These are phyloP conservation scores for Bipolaris gigantea DNA, from an alignment of 2,329 filamentous ascomycete genomes.

Conservation along the genomic window DNA sequence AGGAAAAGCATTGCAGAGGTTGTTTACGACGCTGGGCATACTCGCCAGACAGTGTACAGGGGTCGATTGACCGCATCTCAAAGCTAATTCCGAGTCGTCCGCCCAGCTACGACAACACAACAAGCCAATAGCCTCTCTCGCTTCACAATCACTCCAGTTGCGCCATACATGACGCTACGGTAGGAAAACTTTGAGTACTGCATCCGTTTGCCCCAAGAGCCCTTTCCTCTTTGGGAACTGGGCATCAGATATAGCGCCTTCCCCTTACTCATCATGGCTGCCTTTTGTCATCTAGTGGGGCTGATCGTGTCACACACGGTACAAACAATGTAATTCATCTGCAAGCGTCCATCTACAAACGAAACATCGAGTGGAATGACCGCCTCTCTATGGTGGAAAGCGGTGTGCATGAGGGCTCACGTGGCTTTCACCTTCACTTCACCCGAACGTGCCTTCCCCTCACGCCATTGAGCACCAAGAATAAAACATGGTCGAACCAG, in stretches of 20 bases:
- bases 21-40: conserved; percentile 49
- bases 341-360: background rate
- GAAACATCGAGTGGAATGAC: background rate
- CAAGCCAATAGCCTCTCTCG: background rate
- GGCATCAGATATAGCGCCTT: background rate
- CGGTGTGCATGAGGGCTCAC: conserved; percentile 7
- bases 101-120: background rate
- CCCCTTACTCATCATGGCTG: conserved; percentile 2
- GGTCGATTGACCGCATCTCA: conserved; percentile 26
- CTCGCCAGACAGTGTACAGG: conserved; percentile 34
- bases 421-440: conserved; percentile 12
- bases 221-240: background rate
- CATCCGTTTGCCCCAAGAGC: background rate
- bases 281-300: conserved; percentile 1
- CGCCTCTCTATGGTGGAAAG: background rate
- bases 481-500: background rate
- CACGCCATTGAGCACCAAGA: conserved; percentile 2
- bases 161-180: background rate
- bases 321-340: conserved; percentile 4
- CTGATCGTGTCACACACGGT: conserved; percentile 2
- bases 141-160: background rate
- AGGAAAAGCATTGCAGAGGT: conserved; percentile 48
- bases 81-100: background rate
- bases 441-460: conserved; percentile 5
- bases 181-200: background rate